These are phyloP conservation scores for Aspergillus sp. DNA, from an alignment of 2,329 filamentous ascomycete species.

Conservation along the genomic window DNA sequence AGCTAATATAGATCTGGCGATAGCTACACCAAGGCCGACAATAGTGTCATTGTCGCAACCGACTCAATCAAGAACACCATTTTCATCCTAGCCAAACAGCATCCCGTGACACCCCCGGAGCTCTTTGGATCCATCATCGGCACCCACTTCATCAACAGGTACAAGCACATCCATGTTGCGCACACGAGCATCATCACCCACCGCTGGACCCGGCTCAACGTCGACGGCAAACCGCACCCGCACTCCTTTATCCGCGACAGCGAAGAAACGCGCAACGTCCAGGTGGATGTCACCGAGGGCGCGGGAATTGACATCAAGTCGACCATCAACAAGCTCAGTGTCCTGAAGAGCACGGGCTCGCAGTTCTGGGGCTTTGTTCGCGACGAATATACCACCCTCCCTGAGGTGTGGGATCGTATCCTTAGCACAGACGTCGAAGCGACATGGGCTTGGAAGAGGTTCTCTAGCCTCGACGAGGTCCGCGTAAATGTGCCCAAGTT, in stretches of 20 bases:
- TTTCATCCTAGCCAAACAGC: slow-evolving; percentile 91
- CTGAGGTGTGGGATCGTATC: slow-evolving; percentile 92
- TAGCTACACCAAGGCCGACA: slow-evolving; percentile 91
- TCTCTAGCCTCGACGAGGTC: slow-evolving; percentile 67
- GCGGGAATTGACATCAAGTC: slow-evolving; percentile 74
- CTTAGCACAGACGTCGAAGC: slow-evolving; percentile 90
- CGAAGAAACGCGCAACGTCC: slow-evolving; percentile 79
- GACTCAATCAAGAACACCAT: slow-evolving; percentile 98
- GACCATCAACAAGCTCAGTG: slow-evolving; percentile 76
- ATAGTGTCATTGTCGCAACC: slow-evolving; percentile 91
- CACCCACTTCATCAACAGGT: slow-evolving; percentile 83
- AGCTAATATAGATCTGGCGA: background rate
- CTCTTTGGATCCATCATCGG: slow-evolving; percentile 83
- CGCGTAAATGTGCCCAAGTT: slow-evolving; percentile 65
- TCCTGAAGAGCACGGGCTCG: slow-evolving; percentile 95
- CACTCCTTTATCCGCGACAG: slow-evolving; percentile 94
- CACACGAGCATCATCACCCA: slow-evolving; percentile 81
- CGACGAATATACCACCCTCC: slow-evolving; percentile 88
- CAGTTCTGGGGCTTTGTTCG: slow-evolving; percentile 93
- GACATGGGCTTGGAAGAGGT: slow-evolving; percentile 79
- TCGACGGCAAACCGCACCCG: slow-evolving; percentile 88
- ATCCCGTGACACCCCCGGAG: slow-evolving; percentile 90
- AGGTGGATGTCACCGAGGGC: slow-evolving; percentile 66
- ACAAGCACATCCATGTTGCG: slow-evolving; percentile 82
- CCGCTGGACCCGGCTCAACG: slow-evolving; percentile 84